A percentile compares a stretch with the other conserved stretches of the same genome.
Conservation (phyloP, 1,284 basidiomycete species). For the Stygiomarasmius scandens region DNA sequence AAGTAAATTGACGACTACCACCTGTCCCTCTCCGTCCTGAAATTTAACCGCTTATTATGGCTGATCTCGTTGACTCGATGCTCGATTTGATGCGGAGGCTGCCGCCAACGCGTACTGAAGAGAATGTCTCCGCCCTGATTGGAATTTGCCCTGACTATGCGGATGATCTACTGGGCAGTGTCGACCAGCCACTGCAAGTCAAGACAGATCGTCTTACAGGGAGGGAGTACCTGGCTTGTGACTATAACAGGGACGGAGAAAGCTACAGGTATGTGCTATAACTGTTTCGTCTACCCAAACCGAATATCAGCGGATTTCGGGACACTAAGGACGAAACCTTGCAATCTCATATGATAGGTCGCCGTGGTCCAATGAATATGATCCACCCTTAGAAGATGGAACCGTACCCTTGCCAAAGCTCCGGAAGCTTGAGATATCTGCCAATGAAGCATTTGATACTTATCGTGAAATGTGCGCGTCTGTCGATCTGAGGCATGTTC, state of each 20-base stretch:
- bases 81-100: conserved; percentile 95
- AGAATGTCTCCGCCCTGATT: conserved; percentile 85
- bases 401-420: conserved; percentile 84
- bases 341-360: conserved; percentile 61
- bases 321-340: not conserved
- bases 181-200: conserved; percentile 92
- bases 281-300: not conserved
- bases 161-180: conserved; percentile 92
- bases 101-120: conserved; percentile 88
- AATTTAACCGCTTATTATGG: conserved; percentile 42
- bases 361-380: conserved; percentile 96
- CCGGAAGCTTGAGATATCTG: conserved; percentile 88
- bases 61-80: conserved; percentile 83
- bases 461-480: conserved; percentile 89
- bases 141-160: conserved; percentile 91
- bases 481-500: not conserved
- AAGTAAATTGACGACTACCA: not conserved
- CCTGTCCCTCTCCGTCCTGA: not conserved
- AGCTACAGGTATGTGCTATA: conserved; percentile 74
- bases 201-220: conserved; percentile 80
- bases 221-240: conserved; percentile 91
- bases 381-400: conserved; percentile 86
- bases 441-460: conserved; percentile 96
- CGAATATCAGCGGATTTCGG: not conserved
- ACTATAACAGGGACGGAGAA: conserved; percentile 97